A percentile compares a stretch with the other conserved stretches of the same genome.
These are phyloP conservation scores for Secale cereale DNA, from an alignment of 176 grass and related monocot genomes.

Conservation along the genomic window DNA sequence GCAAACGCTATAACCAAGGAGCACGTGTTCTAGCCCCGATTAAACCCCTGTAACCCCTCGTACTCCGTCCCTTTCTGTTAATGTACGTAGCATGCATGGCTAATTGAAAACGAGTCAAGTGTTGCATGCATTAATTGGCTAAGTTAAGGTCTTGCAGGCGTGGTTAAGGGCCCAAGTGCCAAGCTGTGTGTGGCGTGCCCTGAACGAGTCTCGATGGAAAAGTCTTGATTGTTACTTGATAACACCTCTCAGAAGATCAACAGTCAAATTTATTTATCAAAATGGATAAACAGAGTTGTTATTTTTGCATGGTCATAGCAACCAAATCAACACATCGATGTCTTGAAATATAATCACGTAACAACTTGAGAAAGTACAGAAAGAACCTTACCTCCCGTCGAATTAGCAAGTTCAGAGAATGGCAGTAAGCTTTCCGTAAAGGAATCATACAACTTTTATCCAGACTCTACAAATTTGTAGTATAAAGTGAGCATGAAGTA, in stretches of 20 bases:
- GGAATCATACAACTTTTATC: constrained; percentile 89
- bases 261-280: neutral
- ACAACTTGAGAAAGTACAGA: neutral
- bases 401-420: constrained; percentile 91
- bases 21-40: too few relatives aligned
- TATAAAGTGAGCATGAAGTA: constrained; percentile 20
- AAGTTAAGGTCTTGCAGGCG: too few relatives aligned
- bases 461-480: constrained; percentile 56
- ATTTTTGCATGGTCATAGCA: neutral
- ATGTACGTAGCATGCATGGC: too few relatives aligned
- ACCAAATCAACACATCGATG: neutral
- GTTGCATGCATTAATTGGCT: too few relatives aligned
- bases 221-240: too few relatives aligned
- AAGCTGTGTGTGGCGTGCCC: too few relatives aligned
- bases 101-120: too few relatives aligned
- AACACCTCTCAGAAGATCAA: neutral
- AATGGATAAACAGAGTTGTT: neutral
- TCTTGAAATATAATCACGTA: neutral
- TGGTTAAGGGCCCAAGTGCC: too few relatives aligned
- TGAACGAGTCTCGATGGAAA: too few relatives aligned
- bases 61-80: too few relatives aligned
- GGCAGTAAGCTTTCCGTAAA: constrained; percentile 88
- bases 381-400: constrained; percentile 66
- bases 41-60: too few relatives aligned
- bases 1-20: too few relatives aligned